phyloP scores from a whole-genome alignment of 2,329 filamentous ascomycete genomes.

The Coniella vitis region DNA sequence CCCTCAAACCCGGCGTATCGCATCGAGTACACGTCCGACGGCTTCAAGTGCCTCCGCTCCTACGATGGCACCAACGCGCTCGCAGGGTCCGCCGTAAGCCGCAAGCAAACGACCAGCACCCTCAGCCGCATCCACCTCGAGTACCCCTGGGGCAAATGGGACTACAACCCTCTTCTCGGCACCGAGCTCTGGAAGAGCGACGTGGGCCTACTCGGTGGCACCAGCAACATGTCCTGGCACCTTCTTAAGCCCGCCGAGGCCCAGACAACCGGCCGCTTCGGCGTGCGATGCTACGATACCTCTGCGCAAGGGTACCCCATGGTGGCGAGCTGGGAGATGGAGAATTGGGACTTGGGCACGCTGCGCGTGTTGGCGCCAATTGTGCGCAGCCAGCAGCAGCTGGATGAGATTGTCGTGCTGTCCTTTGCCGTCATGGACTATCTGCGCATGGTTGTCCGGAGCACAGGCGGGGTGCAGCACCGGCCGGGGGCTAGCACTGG shows the following conservation, averaged over 20 bases:
- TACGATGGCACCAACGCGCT: not conserved
- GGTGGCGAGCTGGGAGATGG: slow-evolving; percentile 1
- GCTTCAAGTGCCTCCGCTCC: not conserved
- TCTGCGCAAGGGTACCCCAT: not conserved
- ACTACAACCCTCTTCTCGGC: slow-evolving; percentile 1
- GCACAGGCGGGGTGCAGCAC: not conserved
- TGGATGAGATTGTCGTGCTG: slow-evolving; percentile 1
- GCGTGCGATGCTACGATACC: slow-evolving; percentile 1
- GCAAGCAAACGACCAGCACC: not conserved
- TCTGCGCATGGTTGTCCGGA: not conserved
- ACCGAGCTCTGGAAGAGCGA: slow-evolving; percentile 2
- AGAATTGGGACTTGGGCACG: not conserved
- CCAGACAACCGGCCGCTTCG: not conserved
- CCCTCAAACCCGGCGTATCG: not conserved
- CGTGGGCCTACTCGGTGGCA: not conserved
- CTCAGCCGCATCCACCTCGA: not conserved
- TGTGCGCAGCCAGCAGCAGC: not conserved
- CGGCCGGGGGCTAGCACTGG: not conserved
- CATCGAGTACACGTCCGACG: not conserved
- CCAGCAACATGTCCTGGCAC: not conserved
- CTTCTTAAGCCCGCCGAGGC: not conserved
- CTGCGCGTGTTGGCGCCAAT: not conserved
- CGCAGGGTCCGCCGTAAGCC: not conserved
- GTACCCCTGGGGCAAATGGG: slow-evolving; percentile 2
- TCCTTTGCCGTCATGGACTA: not conserved